Conservation (phyloP, 768 basidiomycete genomes). For the Amanita pallidorosea region DNA sequence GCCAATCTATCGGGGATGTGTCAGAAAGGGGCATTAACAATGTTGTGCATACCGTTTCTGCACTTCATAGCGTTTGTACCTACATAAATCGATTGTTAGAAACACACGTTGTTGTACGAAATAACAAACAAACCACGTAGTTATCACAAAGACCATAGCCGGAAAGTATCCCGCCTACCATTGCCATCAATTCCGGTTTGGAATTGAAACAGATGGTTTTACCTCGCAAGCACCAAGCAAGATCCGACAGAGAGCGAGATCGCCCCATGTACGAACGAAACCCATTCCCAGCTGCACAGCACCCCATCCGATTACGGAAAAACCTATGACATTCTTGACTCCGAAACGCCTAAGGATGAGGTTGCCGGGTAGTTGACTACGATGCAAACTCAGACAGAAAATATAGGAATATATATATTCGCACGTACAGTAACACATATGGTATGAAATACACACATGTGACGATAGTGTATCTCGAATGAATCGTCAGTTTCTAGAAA, state of each 20-base stretch:
- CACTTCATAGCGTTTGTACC: conserved; percentile 37
- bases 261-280: conserved; percentile 29
- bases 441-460: conserved; percentile 34
- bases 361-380: conserved; percentile 35
- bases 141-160: conserved; percentile 32
- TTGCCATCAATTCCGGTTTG: not conserved
- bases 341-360: conserved; percentile 31
- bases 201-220: not conserved
- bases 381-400: conserved; percentile 2
- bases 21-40: conserved; percentile 1
- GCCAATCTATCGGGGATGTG: conserved; percentile 10
- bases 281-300: conserved; percentile 34
- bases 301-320: conserved; percentile 31
- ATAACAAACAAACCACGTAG: conserved; percentile 26
- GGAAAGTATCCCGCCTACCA: conserved; percentile 34
- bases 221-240: conserved; percentile 36
- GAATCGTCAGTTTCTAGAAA: conserved; percentile 19
- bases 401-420: not conserved
- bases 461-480: conserved; percentile 28
- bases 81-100: conserved; percentile 8
- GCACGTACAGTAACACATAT: conserved; percentile 29
- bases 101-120: not conserved
- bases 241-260: conserved; percentile 29
- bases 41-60: conserved; percentile 24
- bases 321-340: conserved; percentile 32